A percentile compares a stretch with the other conserved stretches of the same genome.
Evolutionary conservation across 73 alveolate genomes (phyloP).

Genomic region (Halteria grandinella): DNA sequence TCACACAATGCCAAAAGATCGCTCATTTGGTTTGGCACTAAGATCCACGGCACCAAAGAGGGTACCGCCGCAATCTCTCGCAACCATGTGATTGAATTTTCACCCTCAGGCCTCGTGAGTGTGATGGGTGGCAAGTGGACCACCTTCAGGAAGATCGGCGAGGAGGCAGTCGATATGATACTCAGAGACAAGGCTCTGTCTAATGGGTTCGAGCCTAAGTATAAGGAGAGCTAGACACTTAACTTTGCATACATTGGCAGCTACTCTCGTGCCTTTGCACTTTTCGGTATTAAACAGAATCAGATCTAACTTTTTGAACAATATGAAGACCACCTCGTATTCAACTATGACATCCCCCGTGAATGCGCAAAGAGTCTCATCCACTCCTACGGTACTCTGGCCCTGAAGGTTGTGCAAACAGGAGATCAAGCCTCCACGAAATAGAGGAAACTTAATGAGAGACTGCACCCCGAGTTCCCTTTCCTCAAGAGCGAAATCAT

Average conservation of each 20-base stretch:
- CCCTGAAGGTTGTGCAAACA: slow-evolving; percentile 37
- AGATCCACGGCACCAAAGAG: slow-evolving; percentile 23
- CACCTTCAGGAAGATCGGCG: slow-evolving; percentile 90
- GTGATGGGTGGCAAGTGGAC: slow-evolving; percentile 97
- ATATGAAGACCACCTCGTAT: slow-evolving; percentile 60
- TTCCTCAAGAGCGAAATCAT: slow-evolving; percentile 64
- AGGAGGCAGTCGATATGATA: slow-evolving; percentile 77
- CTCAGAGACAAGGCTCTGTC: neutral
- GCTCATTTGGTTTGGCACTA: slow-evolving; percentile 5
- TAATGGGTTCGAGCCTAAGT: neutral
- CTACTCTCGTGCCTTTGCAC: slow-evolving; percentile 16
- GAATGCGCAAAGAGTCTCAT: slow-evolving; percentile 54
- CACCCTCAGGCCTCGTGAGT: slow-evolving; percentile 79
- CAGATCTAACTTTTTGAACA: neutral
- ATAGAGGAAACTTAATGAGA: slow-evolving; percentile 2
- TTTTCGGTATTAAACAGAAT: neutral
- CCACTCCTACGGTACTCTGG: slow-evolving; percentile 62
- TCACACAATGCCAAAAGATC: neutral
- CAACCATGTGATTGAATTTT: slow-evolving; percentile 83
- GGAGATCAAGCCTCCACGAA: slow-evolving; percentile 12
- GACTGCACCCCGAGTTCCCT: slow-evolving; percentile 59
- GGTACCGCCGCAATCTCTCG: slow-evolving; percentile 67
- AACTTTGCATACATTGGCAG: slow-evolving; percentile 34
- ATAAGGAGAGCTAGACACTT: slow-evolving; percentile 9
- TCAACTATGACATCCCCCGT: slow-evolving; percentile 43